phyloP scores from a whole-genome alignment of 2,329 filamentous ascomycete species.

The Penicillium olsonii region DNA sequence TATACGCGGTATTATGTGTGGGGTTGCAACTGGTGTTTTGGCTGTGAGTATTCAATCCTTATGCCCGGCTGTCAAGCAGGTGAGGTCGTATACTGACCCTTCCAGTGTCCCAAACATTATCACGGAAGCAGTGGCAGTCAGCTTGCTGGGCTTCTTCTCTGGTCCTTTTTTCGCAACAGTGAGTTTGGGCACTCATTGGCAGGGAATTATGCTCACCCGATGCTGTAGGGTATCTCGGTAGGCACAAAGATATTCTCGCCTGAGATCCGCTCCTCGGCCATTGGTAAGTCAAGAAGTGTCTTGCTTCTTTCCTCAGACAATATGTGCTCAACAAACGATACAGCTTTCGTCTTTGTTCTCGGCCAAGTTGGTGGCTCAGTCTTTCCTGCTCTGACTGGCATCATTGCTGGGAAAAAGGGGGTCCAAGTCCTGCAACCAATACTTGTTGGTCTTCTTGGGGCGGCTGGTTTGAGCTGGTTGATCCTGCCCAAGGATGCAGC shows the following conservation, averaged over 20 bases:
- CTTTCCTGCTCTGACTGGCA: constrained; percentile 58
- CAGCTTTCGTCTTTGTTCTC: constrained; percentile 57
- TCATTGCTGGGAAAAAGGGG: constrained; percentile 50
- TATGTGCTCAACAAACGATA: neutral
- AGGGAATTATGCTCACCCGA: neutral
- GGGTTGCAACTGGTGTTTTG: constrained; percentile 62
- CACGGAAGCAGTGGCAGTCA: constrained; percentile 56
- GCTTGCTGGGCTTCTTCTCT: constrained; percentile 58
- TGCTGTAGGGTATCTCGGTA: constrained; percentile 47
- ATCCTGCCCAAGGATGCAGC: constrained; percentile 32
- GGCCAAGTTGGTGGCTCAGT: constrained; percentile 58
- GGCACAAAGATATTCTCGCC: constrained; percentile 55
- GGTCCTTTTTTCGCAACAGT: constrained; percentile 62
- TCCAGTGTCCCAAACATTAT: constrained; percentile 47
- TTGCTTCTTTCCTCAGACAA: neutral
- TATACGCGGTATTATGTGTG: constrained; percentile 56
- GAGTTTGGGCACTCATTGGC: neutral
- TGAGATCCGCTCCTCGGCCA: constrained; percentile 50
- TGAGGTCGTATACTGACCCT: neutral
- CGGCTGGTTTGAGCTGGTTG: constrained; percentile 52
- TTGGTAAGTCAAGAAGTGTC: constrained; percentile 35
- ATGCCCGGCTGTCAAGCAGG: neutral
- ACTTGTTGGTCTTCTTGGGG: constrained; percentile 50
- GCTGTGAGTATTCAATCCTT: constrained; percentile 40
- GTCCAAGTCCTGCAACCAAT: constrained; percentile 56